phyloP scores from a whole-genome alignment of 2,329 filamentous ascomycete species.

The Xylaria digitata region DNA sequence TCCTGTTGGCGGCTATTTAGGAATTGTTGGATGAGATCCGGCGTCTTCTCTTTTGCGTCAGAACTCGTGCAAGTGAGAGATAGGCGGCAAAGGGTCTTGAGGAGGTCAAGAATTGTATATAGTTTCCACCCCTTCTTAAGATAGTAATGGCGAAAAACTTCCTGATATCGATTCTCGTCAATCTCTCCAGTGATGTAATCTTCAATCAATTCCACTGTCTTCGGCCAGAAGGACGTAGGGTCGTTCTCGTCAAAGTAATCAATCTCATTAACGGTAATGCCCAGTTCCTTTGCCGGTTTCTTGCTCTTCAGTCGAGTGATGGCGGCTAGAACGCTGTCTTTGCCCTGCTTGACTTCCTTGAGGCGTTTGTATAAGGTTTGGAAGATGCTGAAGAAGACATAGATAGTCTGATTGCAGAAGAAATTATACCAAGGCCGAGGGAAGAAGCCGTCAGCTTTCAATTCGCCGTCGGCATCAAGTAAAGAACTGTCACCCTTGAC shows the following conservation, averaged over 20 bases:
- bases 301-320: conserved; percentile 77
- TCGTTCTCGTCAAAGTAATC: conserved; percentile 80
- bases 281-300: conserved; percentile 86
- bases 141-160: conserved; percentile 91
- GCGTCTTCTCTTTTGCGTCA: conserved; percentile 92
- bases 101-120: conserved; percentile 90
- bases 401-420: conserved; percentile 91
- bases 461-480: conserved; percentile 69
- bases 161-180: conserved; percentile 86
- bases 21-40: conserved; percentile 89
- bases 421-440: conserved; percentile 85
- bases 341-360: conserved; percentile 83
- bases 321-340: conserved; percentile 76
- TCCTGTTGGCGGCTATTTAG: conserved; percentile 82
- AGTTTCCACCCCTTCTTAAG: conserved; percentile 90
- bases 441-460: conserved; percentile 83
- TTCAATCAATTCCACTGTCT: conserved; percentile 86
- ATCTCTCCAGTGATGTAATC: conserved; percentile 85
- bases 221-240: conserved; percentile 80
- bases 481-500: conserved; percentile 65
- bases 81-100: conserved; percentile 83
- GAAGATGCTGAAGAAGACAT: conserved; percentile 94
- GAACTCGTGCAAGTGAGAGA: conserved; percentile 84
- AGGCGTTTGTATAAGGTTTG: conserved; percentile 90
- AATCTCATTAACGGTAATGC: conserved; percentile 80